These are phyloP conservation scores for Blastomyces parvus DNA, from an alignment of 2,329 filamentous ascomycete genomes.

Conservation along the genomic window DNA sequence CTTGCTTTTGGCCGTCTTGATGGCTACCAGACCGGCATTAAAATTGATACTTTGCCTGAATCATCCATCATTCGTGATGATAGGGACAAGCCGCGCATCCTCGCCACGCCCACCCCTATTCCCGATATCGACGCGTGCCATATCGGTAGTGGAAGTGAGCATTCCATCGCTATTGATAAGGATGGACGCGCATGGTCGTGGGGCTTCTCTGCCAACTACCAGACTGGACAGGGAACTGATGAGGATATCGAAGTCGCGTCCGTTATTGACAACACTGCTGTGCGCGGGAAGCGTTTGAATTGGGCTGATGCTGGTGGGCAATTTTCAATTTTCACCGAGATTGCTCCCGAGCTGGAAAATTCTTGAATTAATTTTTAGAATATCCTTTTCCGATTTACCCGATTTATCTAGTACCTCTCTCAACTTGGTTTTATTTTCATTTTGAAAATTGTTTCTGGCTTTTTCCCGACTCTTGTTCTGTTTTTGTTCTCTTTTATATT, in stretches of 20 bases:
- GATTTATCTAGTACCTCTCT: background rate
- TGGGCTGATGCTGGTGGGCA: conserved; percentile 84
- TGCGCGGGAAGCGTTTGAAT: conserved; percentile 62
- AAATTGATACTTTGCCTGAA: conserved; percentile 46
- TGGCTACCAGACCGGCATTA: conserved; percentile 52
- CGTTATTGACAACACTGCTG: conserved; percentile 72
- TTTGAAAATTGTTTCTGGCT: background rate
- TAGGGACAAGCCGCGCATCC: conserved; percentile 57
- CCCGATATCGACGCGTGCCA: conserved; percentile 49
- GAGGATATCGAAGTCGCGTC: conserved; percentile 73
- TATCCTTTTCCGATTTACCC: background rate
- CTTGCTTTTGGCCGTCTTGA: conserved; percentile 54
- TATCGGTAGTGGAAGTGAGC: conserved; percentile 59
- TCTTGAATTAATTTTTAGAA: background rate
- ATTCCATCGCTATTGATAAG: conserved; percentile 59
- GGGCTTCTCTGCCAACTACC: conserved; percentile 73
- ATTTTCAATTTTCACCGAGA: conserved; percentile 42
- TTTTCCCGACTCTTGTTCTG: background rate
- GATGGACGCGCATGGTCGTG: conserved; percentile 65
- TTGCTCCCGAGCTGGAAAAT: conserved; percentile 14
- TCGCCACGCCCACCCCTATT: conserved; percentile 56
- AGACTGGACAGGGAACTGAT: conserved; percentile 66
- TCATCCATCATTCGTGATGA: conserved; percentile 57
- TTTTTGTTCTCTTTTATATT: background rate
- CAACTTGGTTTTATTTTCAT: background rate